Evolutionary conservation across 768 basidiomycete genomes (phyloP).

Genomic region (Russula sp.): DNA sequence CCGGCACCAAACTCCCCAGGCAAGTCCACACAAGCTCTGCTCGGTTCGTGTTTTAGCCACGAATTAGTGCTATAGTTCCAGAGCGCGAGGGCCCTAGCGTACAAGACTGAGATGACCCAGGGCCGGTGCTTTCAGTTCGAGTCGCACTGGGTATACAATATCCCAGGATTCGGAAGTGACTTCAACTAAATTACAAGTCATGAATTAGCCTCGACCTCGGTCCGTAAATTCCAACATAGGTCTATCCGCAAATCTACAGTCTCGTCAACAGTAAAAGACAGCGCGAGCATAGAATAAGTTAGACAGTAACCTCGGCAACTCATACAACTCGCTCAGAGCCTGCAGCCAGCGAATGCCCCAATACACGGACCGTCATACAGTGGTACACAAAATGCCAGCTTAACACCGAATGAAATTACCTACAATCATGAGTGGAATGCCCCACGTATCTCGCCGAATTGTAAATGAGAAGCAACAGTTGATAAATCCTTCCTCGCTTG

Average conservation of each 20-base stretch:
- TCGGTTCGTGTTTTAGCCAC: too few relatives aligned
- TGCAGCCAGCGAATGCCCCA: not conserved
- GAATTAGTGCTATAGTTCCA: too few relatives aligned
- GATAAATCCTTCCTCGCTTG: conserved; percentile 67
- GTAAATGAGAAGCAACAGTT: conserved; percentile 92
- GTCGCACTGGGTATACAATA: too few relatives aligned
- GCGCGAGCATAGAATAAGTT: conserved; percentile 1
- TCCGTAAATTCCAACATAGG: not conserved
- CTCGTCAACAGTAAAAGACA: not conserved
- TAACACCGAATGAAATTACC: conserved; percentile 74
- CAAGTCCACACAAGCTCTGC: too few relatives aligned
- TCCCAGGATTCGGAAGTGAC: not conserved
- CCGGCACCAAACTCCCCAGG: too few relatives aligned
- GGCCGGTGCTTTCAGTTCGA: too few relatives aligned
- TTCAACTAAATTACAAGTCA: not conserved
- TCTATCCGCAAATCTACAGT: not conserved
- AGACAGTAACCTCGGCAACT: not conserved
- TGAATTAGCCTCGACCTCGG: not conserved
- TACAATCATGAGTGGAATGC: conserved; percentile 86
- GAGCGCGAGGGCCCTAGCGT: too few relatives aligned
- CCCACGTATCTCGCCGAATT: conserved; percentile 77
- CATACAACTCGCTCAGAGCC: not conserved
- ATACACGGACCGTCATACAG: not conserved
- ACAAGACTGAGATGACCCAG: too few relatives aligned
- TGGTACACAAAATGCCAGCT: not conserved